phyloP scores from a whole-genome alignment of 2,329 filamentous ascomycete genomes.

The Esteya vermicola region DNA sequence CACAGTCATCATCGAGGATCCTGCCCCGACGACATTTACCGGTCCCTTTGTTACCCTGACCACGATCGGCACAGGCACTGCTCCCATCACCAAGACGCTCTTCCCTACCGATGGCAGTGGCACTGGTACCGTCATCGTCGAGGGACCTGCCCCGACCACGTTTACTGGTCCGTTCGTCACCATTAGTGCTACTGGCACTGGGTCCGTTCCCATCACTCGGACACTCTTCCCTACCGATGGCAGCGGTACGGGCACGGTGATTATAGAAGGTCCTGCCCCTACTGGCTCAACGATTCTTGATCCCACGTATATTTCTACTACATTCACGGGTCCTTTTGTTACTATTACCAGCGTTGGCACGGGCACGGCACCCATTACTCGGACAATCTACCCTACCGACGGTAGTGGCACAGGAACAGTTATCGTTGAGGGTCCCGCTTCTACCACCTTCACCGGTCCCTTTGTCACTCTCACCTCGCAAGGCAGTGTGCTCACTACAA shows the following conservation, averaged over 20 bases:
- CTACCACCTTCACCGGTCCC: background rate
- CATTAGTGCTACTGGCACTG: background rate
- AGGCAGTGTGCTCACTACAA: background rate
- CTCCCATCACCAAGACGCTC: background rate
- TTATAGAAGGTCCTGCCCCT: background rate
- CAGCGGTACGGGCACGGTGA: conserved; percentile 4
- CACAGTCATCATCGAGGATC: conserved; percentile 1
- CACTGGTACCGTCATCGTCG: conserved; percentile 12
- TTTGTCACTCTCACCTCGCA: background rate
- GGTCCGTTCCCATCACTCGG: background rate
- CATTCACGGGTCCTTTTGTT: conserved; percentile 2
- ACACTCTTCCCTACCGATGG: no score
- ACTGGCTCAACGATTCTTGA: no score
- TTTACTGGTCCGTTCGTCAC: background rate
- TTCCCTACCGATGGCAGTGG: conserved; percentile 35
- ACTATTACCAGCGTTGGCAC: conserved; percentile 1
- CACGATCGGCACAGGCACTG: background rate
- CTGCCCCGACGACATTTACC: background rate
- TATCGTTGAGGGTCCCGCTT: conserved; percentile 1
- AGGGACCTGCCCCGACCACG: background rate
- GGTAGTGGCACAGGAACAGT: conserved; percentile 5
- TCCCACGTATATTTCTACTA: no score
- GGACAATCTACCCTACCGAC: background rate
- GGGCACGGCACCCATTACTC: background rate
- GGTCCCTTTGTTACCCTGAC: conserved; percentile 5